These are phyloP conservation scores for Oryza brachyantha DNA, from an alignment of 176 grass and related monocot genomes.

Conservation along the genomic window DNA sequence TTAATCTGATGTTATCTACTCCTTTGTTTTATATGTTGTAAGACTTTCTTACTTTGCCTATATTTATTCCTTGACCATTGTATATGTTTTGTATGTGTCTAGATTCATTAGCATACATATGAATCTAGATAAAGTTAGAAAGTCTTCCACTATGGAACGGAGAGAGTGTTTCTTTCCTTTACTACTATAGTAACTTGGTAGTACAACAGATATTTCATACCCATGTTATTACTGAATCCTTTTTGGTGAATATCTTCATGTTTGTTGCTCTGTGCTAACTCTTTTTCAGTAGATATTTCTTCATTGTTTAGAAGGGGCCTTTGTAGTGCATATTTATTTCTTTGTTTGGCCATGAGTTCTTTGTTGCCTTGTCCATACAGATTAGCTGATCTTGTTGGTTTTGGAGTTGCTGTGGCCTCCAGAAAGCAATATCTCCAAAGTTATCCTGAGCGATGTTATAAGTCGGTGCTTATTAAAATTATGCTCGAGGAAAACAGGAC, in stretches of 20 bases:
- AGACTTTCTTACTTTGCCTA: no score
- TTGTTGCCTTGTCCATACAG: slow-evolving; percentile 40
- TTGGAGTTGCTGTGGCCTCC: slow-evolving; percentile 57
- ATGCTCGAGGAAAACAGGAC: slow-evolving; percentile 72
- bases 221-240: neutral
- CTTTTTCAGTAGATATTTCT: neutral
- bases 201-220: no score
- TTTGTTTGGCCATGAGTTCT: slow-evolving; percentile 22
- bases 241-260: neutral
- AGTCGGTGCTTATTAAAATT: slow-evolving; percentile 52
- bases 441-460: slow-evolving; percentile 75
- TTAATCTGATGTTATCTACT: no score
- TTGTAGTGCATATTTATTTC: neutral
- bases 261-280: neutral
- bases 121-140: no score
- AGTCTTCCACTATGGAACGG: no score
- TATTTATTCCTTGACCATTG: no score
- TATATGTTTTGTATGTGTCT: no score
- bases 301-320: neutral
- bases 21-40: no score
- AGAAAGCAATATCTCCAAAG: slow-evolving; percentile 56
- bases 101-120: no score
- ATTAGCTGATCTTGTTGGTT: slow-evolving; percentile 73
- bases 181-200: no score
- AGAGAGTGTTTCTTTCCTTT: no score